Evolutionary conservation across 306 rosid genomes (phyloP), one percentile per base, ranked within the genome.

Genomic region (Begonia masoniana): DNA sequence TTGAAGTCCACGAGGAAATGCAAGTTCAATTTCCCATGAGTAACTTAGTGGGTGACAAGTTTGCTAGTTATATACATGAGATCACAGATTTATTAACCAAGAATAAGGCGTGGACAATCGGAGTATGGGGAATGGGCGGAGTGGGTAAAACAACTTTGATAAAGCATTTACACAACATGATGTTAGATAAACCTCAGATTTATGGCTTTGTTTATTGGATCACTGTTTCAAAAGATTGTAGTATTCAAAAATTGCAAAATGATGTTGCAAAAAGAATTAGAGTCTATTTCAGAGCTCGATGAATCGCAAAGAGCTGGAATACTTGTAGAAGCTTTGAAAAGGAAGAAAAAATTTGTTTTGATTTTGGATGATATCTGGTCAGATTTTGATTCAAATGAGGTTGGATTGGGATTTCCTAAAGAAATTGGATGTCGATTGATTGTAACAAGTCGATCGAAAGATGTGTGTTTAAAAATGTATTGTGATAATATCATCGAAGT

Each of bases 361-460:
- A 21, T 72, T 12, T 48, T 72, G 14, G 82, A 77, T 14, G 82
- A 72, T 47, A 1, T 76, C 11, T 74, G 74, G 81, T 50, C n/a
- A 12, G 10, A 13, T 4, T 2, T 59, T 19, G 68, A 70, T 7
- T 41, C 71, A 1, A 15, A 45, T 26, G 43, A 0, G 10, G 23
- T 10, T 0, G 49, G 39, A 31, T 31, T 71, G 7, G 77, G 77
- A 26, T 13, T 66, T 15, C 72, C 72, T 2, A 16, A 13, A 50
- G 16, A 11, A 13, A 60, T 56, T 21, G 63, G 62, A 0, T 39
- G 45, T 41, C 69, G 57, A 43, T 41, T 77, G 24, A 60, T 77
- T 46, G 4, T 77, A 0, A 73, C 72, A 9, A 55, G 43, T 10
- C 69, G 73, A 4, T 62, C 66, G 16, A 4, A 15, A 35, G 57